Percentiles rank a stretch among this genome's conserved stretches.
phyloP scores from a whole-genome alignment of 768 basidiomycete species.

The Termitomyces sp. region DNA sequence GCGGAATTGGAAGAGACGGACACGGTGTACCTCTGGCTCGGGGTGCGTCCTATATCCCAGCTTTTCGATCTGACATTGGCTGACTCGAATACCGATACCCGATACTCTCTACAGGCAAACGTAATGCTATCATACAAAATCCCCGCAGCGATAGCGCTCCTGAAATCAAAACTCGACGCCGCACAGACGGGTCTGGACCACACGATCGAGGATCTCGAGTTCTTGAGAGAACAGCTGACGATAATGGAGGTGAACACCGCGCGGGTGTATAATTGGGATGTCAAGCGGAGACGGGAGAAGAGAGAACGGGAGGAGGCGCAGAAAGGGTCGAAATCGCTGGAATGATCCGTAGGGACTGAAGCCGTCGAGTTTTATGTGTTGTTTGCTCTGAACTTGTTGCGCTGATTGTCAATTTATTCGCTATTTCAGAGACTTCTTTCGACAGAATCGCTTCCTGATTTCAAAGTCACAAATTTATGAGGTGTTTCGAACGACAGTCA shows the following conservation, averaged over 20 bases:
- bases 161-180: slow-evolving; percentile 69
- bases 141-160: slow-evolving; percentile 68
- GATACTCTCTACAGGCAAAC: slow-evolving; percentile 88
- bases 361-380: too few relatives aligned
- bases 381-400: too few relatives aligned
- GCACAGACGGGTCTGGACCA: slow-evolving; percentile 68
- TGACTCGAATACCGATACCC: background rate
- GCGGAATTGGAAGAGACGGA: slow-evolving; percentile 86
- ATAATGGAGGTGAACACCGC: slow-evolving; percentile 97
- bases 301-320: slow-evolving; percentile 38
- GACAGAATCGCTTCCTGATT: too few relatives aligned
- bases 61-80: background rate
- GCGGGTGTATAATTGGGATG: slow-evolving; percentile 95
- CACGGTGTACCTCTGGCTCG: slow-evolving; percentile 93
- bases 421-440: too few relatives aligned
- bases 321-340: slow-evolving; percentile 1
- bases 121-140: slow-evolving; percentile 96
- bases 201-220: slow-evolving; percentile 87
- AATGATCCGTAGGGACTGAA: background rate
- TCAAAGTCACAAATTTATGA: too few relatives aligned
- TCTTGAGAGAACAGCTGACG: slow-evolving; percentile 90
- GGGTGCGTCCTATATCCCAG: slow-evolving; percentile 53
- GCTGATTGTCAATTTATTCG: too few relatives aligned
- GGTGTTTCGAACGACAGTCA: too few relatives aligned
- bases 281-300: slow-evolving; percentile 71